Base-by-base conservation (phyloP, 179 eudicot genomes). In the Corrigiola litoralis region DNA sequence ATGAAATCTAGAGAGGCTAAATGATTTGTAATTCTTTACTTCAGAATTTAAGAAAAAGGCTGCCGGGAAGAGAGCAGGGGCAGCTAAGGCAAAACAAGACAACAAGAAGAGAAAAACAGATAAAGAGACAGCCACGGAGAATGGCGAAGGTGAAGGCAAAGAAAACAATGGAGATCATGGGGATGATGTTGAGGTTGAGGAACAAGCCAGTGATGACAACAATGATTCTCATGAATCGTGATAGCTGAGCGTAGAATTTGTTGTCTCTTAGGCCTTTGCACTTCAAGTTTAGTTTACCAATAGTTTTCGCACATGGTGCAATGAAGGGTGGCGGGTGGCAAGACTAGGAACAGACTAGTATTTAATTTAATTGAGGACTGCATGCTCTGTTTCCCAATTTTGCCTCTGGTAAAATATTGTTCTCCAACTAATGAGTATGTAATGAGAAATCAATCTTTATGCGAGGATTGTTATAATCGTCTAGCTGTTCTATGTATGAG, bases 31-130 rank as follows among this genome's bases (percentile, higher is more conserved):
- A 36, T 47, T 31, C 33, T 57, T 21, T 24, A 69, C 58, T 58
- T 58, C 86, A 86, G 92, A 84, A 25, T 81, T 79, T 49, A 84
- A 75, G 73, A 76, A 77, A 69, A 84, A 74, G 80, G 77, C 80
- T 61, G 83, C 87, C 24, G 85, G 50, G 62, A 86, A 76, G 77
- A 84, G 80, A 70, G 72, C 83, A 50, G 86, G 80, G n/a, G 69
- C 82, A 53, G 74, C 79, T 34, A 84, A 80, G 75, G 72, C 83
- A 34, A 86, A 84, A 64, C 86, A 81, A 63, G 58, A 69, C 16
- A 77, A 56, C 48, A 80, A 81, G 81, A 81, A 80, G 79, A 68
- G 71, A 58, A 82, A 79, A 66, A 46, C 60, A 28, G 77, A 71
- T 37, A 40, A 60, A 55, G 72, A 77, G 68, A 44, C 52, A 2